These are phyloP conservation scores for Exophiala dermatitidis DNA, from an alignment of 2,329 filamentous ascomycete species.

Conservation along the genomic window DNA sequence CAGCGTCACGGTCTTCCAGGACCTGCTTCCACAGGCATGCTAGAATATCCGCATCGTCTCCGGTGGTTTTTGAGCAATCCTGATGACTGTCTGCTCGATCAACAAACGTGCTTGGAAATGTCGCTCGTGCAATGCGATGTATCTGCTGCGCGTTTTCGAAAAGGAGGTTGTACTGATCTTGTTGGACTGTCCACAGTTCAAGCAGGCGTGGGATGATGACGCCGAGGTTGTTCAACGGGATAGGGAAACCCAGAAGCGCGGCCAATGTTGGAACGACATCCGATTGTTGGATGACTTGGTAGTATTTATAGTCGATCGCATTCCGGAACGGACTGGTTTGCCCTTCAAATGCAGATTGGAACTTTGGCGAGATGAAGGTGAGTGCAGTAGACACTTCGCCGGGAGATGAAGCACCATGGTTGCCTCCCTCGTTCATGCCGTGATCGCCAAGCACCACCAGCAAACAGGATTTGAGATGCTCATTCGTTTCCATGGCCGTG, in stretches of 20 bases:
- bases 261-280: conserved; percentile 87
- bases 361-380: conserved; percentile 81
- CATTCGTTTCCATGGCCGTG: conserved; percentile 60
- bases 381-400: conserved; percentile 92
- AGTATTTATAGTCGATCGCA: conserved; percentile 66
- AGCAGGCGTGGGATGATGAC: conserved; percentile 75
- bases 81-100: conserved; percentile 27
- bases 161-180: conserved; percentile 60
- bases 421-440: conserved; percentile 98
- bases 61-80: conserved; percentile 25
- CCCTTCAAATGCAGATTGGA: conserved; percentile 50
- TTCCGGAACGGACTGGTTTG: conserved; percentile 47
- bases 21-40: conserved; percentile 60
- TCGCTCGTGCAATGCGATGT: conserved; percentile 64
- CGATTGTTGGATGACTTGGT: conserved; percentile 80
- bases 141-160: conserved; percentile 76
- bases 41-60: conserved; percentile 47
- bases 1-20: neutral
- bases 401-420: conserved; percentile 87
- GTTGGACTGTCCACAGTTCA: conserved; percentile 58
- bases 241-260: conserved; percentile 75
- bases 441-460: conserved; percentile 88
- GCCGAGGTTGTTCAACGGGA: conserved; percentile 84
- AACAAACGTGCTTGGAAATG: conserved; percentile 50
- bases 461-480: conserved; percentile 68